Conservation (phyloP, 2,329 filamentous ascomycete genomes). For the Botrytis aclada region DNA sequence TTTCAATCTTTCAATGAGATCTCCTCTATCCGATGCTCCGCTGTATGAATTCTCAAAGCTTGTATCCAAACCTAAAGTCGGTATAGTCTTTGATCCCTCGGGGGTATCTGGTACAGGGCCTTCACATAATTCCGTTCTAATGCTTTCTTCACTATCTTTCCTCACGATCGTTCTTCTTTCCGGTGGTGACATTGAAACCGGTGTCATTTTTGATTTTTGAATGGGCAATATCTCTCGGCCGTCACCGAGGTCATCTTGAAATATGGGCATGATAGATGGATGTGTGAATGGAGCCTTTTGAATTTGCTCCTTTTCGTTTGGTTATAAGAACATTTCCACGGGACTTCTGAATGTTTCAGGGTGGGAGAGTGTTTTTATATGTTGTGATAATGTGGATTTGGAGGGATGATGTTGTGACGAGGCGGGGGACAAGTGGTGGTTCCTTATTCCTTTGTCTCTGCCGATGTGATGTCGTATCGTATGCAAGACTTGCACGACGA, state of each 20-base stretch:
- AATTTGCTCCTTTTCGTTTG: conserved; percentile 11
- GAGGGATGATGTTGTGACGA: conserved; percentile 7
- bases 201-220: conserved; percentile 26
- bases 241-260: conserved; percentile 50
- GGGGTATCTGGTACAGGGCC: conserved; percentile 45
- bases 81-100: conserved; percentile 20
- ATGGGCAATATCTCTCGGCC: conserved; percentile 25
- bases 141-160: conserved; percentile 56
- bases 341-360: neutral
- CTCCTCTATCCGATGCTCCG: conserved; percentile 58
- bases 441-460: conserved; percentile 13
- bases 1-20: conserved; percentile 83
- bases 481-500: conserved; percentile 4
- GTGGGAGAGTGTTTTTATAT: neutral
- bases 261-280: conserved; percentile 53
- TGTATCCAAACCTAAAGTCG: conserved; percentile 22
- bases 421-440: conserved; percentile 2
- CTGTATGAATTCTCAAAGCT: conserved; percentile 25
- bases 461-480: conserved; percentile 15
- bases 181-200: conserved; percentile 28
- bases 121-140: conserved; percentile 59
- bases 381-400: neutral
- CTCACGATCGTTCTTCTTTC: conserved; percentile 33
- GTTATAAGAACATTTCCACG: conserved; percentile 12
- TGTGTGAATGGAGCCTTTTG: conserved; percentile 15